Base-by-base conservation (phyloP, 768 basidiomycete species). In the Coprinopsis cinerea region DNA sequence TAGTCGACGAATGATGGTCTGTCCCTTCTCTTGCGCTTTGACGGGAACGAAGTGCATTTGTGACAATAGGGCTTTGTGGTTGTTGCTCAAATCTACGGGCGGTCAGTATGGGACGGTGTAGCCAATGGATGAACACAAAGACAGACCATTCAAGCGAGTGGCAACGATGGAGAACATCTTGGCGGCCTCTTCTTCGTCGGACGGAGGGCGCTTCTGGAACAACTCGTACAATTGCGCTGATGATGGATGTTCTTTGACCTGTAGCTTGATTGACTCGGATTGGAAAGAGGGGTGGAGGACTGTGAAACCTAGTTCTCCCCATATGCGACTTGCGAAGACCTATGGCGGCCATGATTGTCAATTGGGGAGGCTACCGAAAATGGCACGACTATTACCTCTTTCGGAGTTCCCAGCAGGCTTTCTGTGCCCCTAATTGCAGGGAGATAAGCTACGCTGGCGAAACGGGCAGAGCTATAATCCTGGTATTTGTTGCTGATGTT, bases 301-400 rank as follows among this genome's bases (percentile, higher is more conserved):
- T 6, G 78, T 63, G 62, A 94, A 94, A 1, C 92, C 91, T n/a
- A 97, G 71, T 0, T 70, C 63, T 1, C 82, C 76, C 76, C 87
- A 92, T 23, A 82, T 78, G 0, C 73, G 61, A 47, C 78, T 76
- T 5, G 79, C 76, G 59, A 83, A 92, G 0, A 92, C 88, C 84
- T 93, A 52, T 14, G 3, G 1, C 13, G 27, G 14, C 5, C 26
- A 26, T 39, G 28, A 40, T 20, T 9, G 47, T n/a, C 17, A 43
- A 14, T 36, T 14, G 11, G 23, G 35, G 14, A 44, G 7, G 32
- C 34, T 20, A 56, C 70, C 32, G n/a, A n/a, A n/a, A n/a, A n/a
- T n/a, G n/a, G n/a, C n/a, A n/a, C n/a, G n/a, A n/a, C n/a, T n/a
- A n/a, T n/a, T 47, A 88, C 91, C 62, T 91, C 84, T 56, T 73